A percentile compares a stretch with the other conserved stretches of the same genome.
Conservation (phyloP, 78 protist genomes). For the Mastigamoeba balamuthi region DNA sequence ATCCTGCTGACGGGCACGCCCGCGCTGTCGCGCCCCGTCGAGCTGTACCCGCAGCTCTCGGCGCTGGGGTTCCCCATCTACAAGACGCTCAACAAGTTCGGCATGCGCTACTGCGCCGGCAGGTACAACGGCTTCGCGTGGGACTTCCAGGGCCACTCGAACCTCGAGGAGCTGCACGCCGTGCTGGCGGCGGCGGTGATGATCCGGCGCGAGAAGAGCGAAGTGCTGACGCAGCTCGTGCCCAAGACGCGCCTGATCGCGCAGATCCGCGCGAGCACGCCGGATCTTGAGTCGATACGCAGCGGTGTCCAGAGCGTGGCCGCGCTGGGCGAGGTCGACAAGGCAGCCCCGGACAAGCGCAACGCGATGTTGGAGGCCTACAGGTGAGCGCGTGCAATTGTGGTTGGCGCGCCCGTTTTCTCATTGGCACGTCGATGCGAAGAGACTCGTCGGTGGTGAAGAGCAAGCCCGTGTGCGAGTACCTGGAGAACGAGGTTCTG, state of each 20-base stretch:
- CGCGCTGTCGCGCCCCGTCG: conserved; percentile 70
- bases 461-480: neutral
- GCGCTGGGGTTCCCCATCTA: conserved; percentile 37
- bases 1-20: conserved; percentile 84
- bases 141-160: conserved; percentile 52
- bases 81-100: conserved; percentile 11
- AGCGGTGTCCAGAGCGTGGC: neutral
- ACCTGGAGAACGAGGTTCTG: neutral
- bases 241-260: conserved; percentile 41
- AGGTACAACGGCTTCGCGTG: conserved; percentile 31
- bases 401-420: neutral
- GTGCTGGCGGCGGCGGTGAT: conserved; percentile 30
- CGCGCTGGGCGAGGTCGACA: neutral
- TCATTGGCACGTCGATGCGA: neutral
- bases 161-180: conserved; percentile 64
- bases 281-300: neutral
- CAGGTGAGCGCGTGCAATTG: neutral
- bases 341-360: neutral
- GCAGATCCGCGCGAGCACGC: neutral
- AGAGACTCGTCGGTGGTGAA: neutral
- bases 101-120: conserved; percentile 47
- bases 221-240: conserved; percentile 70
- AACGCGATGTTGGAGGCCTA: neutral
- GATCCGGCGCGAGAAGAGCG: conserved; percentile 70
- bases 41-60: conserved; percentile 67